These are phyloP conservation scores for Solanum raphanifolium DNA, from an alignment of 257 asterid species.

Conservation along the genomic window DNA sequence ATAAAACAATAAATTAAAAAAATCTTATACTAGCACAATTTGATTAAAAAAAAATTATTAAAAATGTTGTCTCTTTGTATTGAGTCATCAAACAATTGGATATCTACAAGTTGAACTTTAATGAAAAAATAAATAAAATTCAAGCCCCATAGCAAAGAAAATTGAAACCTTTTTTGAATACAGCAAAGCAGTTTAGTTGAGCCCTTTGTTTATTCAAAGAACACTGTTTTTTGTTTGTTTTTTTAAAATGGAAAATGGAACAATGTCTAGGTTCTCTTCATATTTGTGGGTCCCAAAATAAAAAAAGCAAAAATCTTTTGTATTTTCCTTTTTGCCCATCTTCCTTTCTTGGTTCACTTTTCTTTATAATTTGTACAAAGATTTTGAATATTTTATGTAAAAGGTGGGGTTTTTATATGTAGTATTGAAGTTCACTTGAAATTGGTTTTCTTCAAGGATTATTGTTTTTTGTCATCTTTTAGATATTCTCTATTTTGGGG, in stretches of 20 bases:
- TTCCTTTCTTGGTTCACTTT: background rate
- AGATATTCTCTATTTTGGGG: background rate
- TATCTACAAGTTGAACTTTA: background rate
- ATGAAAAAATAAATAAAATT: background rate
- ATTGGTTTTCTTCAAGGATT: background rate
- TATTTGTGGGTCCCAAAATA: background rate
- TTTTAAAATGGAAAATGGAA: background rate
- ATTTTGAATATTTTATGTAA: background rate
- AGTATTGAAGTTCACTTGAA: background rate
- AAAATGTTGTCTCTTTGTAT: background rate
- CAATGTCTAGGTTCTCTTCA: slow-evolving; percentile 13
- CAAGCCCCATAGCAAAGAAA: background rate
- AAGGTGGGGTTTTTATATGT: background rate
- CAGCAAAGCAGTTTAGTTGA: background rate
- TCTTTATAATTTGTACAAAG: background rate
- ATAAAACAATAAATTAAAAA: background rate
- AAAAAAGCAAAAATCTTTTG: background rate
- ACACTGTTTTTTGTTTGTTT: background rate
- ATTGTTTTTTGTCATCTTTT: background rate
- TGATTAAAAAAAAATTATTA: background rate
- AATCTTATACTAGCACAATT: background rate
- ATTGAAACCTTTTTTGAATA: background rate
- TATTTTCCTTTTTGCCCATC: background rate
- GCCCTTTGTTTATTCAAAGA: background rate
- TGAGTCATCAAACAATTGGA: background rate